Evolutionary conservation across 371 early-diverging fungal genomes (phyloP).

Genomic region (Rhizomucor pusillus): DNA sequence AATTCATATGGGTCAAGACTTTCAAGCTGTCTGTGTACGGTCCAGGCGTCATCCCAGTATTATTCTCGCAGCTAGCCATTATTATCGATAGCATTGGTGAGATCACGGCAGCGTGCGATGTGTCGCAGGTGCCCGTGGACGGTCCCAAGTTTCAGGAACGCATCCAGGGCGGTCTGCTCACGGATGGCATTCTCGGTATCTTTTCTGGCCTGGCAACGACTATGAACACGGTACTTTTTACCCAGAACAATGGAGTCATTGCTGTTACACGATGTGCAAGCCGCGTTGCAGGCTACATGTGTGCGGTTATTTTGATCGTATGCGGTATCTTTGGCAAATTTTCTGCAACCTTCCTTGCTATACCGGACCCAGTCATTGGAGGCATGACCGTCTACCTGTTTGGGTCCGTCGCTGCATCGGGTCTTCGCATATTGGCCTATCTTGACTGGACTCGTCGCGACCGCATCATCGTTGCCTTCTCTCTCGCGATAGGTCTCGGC

Average conservation of each 20-base stretch:
- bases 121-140: conserved; percentile 50
- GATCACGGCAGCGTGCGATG: conserved; percentile 58
- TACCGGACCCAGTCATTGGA: conserved; percentile 50
- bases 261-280: conserved; percentile 58
- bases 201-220: conserved; percentile 48
- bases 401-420: conserved; percentile 52
- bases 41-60: conserved; percentile 54
- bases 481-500: conserved; percentile 48
- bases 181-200: conserved; percentile 50
- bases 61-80: conserved; percentile 48
- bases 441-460: conserved; percentile 59
- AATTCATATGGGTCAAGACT: conserved; percentile 56
- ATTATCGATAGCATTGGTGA: conserved; percentile 57
- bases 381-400: conserved; percentile 62
- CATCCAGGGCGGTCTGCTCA: conserved; percentile 57
- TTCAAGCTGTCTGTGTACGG: conserved; percentile 49
- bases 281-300: conserved; percentile 52
- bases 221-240: conserved; percentile 53
- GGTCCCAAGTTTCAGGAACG: conserved; percentile 52
- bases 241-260: conserved; percentile 61
- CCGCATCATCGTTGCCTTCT: conserved; percentile 50
- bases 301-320: conserved; percentile 49
- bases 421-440: conserved; percentile 54
- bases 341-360: conserved; percentile 53
- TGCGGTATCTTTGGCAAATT: conserved; percentile 56